These are phyloP conservation scores for Auriscalpium vulgare DNA, from an alignment of 768 basidiomycete genomes.

Conservation along the genomic window DNA sequence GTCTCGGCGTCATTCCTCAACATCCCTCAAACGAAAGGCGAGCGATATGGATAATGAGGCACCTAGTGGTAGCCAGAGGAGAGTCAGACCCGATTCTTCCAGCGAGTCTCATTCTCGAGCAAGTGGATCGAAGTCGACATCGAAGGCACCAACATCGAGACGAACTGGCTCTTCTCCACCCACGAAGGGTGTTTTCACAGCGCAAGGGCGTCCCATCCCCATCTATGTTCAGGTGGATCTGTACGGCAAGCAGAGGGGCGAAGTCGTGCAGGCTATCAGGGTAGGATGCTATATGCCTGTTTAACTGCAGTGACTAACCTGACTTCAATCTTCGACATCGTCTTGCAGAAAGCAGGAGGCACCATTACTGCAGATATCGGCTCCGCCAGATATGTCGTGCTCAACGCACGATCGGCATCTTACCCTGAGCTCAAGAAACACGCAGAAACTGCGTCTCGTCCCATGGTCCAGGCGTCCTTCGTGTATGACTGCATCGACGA, in stretches of 20 bases:
- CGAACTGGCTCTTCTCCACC: neutral
- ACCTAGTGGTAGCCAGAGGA: too few species aligned
- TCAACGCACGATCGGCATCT: neutral
- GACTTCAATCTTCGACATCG: neutral
- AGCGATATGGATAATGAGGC: too few species aligned
- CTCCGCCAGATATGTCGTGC: neutral
- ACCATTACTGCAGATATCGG: neutral
- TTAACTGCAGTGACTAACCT: neutral
- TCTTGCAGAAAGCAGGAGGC: neutral
- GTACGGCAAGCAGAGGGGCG: neutral
- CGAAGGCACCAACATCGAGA: neutral
- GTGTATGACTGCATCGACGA: neutral
- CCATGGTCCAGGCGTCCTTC: neutral
- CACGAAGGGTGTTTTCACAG: neutral
- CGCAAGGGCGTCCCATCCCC: neutral
- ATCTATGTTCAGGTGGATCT: neutral
- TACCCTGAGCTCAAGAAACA: neutral
- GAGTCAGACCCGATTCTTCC: too few species aligned
- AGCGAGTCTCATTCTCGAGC: too few species aligned
- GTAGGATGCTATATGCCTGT: neutral
- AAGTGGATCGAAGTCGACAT: too few species aligned
- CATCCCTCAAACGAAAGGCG: too few species aligned
- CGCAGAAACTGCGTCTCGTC: neutral
- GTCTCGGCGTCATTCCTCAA: too few species aligned
- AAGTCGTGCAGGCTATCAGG: slow-evolving; percentile 2